Conservation (phyloP, 805 yeast species). For the Saitoella complicata region DNA sequence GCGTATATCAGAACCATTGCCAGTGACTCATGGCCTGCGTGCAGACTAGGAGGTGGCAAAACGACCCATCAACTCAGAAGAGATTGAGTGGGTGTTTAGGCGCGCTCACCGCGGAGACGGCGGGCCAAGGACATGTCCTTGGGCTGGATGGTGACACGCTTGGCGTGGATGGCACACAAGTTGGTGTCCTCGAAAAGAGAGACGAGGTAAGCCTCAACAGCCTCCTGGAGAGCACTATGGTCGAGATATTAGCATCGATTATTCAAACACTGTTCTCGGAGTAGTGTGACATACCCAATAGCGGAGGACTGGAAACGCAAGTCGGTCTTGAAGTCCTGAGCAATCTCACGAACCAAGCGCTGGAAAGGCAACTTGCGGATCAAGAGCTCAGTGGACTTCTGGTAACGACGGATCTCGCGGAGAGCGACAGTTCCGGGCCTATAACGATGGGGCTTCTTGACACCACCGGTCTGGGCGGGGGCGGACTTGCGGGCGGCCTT, state of each 20-base stretch:
- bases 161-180: slow-evolving; percentile 97
- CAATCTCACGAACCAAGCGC: slow-evolving; percentile 89
- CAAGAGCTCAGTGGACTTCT: slow-evolving; percentile 85
- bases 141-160: slow-evolving; percentile 97
- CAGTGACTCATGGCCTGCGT: no score
- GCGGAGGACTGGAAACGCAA: slow-evolving; percentile 96
- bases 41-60: no score
- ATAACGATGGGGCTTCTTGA: slow-evolving; percentile 83
- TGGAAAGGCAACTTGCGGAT: slow-evolving; percentile 96
- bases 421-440: slow-evolving; percentile 93
- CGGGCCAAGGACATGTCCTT: slow-evolving; percentile 96
- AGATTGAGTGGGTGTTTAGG: neutral
- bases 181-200: slow-evolving; percentile 95
- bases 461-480: slow-evolving; percentile 74
- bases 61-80: neutral
- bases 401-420: slow-evolving; percentile 95
- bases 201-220: slow-evolving; percentile 95
- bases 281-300: slow-evolving; percentile 48
- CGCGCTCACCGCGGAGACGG: slow-evolving; percentile 77
- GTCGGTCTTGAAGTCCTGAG: slow-evolving; percentile 84
- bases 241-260: no score
- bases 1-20: no score
- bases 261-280: no score
- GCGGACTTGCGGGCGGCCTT: slow-evolving; percentile 86
- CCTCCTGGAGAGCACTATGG: slow-evolving; percentile 73